Conservation (phyloP, 192 early-diverging fungal species). For the Phycomyces nitens region DNA sequence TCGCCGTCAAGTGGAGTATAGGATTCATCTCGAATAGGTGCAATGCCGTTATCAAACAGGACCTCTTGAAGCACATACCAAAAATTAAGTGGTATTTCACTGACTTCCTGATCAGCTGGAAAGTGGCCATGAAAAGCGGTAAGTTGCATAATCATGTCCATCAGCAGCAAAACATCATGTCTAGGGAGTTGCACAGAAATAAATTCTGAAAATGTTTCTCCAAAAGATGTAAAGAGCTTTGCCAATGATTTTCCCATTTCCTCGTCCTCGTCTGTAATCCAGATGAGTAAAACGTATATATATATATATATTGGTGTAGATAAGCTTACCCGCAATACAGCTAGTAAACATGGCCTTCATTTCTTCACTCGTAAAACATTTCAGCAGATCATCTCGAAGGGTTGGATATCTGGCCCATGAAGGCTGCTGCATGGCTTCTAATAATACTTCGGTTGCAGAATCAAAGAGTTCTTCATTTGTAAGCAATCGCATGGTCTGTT, state of each 20-base stretch:
- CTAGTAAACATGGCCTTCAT: slow-evolving; percentile 38
- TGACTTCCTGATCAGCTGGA: slow-evolving; percentile 64
- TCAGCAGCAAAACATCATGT: slow-evolving; percentile 39
- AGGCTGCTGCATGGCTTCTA: slow-evolving; percentile 47
- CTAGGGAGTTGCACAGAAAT: slow-evolving; percentile 41
- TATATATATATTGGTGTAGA: neutral
- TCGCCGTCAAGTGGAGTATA: slow-evolving; percentile 1
- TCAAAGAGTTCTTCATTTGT: slow-evolving; percentile 45
- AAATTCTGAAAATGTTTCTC: slow-evolving; percentile 54
- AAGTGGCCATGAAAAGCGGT: slow-evolving; percentile 67
- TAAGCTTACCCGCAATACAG: slow-evolving; percentile 34
- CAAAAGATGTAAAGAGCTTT: slow-evolving; percentile 51
- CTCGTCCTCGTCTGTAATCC: slow-evolving; percentile 46
- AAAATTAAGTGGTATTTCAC: slow-evolving; percentile 67
- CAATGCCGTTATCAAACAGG: slow-evolving; percentile 46
- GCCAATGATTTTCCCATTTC: slow-evolving; percentile 40
- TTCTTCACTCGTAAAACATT: slow-evolving; percentile 48
- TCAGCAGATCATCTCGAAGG: slow-evolving; percentile 42
- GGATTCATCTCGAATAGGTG: slow-evolving; percentile 21
- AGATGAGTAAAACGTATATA: neutral
- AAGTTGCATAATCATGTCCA: slow-evolving; percentile 60
- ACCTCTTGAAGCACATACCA: slow-evolving; percentile 75
- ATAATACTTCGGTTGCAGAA: slow-evolving; percentile 47
- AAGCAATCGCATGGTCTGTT: slow-evolving; percentile 38
- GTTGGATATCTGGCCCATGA: slow-evolving; percentile 34